Conservation (phyloP, 2,329 filamentous ascomycete species). For the Scopulariopsis brevicaulis region DNA sequence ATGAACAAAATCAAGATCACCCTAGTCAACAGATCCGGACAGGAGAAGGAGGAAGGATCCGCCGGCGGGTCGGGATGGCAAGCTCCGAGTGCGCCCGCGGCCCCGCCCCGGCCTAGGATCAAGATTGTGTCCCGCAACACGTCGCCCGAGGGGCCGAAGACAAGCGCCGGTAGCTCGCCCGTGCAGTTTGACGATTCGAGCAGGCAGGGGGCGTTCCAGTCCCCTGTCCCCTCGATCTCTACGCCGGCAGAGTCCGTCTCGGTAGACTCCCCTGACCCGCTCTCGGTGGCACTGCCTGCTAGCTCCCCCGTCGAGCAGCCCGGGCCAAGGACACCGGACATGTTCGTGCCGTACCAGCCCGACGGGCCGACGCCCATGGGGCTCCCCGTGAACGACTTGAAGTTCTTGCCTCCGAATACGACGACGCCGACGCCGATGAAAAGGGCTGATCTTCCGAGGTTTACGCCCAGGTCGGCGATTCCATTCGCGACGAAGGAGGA, state of each 20-base stretch:
- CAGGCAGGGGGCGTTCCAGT: neutral
- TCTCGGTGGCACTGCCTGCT: slow-evolving; percentile 11
- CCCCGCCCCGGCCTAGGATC: neutral
- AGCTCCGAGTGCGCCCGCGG: neutral
- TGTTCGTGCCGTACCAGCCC: slow-evolving; percentile 44
- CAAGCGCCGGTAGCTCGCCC: neutral
- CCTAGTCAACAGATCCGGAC: slow-evolving; percentile 45
- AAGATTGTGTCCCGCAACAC: neutral
- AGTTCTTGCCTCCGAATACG: slow-evolving; percentile 40
- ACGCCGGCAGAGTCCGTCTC: slow-evolving; percentile 3
- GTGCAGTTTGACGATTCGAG: neutral
- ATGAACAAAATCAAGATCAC: slow-evolving; percentile 56
- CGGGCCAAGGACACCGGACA: slow-evolving; percentile 14
- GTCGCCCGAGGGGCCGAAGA: neutral
- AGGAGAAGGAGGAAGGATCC: slow-evolving; percentile 27
- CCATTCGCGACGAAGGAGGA: slow-evolving; percentile 26
- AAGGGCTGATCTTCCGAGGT: slow-evolving; percentile 23
- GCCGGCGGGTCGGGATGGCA: neutral
- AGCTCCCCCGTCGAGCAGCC: slow-evolving; percentile 13
- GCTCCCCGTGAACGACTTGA: slow-evolving; percentile 26
- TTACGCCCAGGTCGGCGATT: slow-evolving; percentile 31
- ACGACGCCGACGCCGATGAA: slow-evolving; percentile 23
- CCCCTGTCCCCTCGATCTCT: neutral
- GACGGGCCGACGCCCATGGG: slow-evolving; percentile 33
- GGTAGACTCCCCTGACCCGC: slow-evolving; percentile 11